Conservation (phyloP, 805 yeast genomes). For the Cyberlindnera galapagoensis region DNA sequence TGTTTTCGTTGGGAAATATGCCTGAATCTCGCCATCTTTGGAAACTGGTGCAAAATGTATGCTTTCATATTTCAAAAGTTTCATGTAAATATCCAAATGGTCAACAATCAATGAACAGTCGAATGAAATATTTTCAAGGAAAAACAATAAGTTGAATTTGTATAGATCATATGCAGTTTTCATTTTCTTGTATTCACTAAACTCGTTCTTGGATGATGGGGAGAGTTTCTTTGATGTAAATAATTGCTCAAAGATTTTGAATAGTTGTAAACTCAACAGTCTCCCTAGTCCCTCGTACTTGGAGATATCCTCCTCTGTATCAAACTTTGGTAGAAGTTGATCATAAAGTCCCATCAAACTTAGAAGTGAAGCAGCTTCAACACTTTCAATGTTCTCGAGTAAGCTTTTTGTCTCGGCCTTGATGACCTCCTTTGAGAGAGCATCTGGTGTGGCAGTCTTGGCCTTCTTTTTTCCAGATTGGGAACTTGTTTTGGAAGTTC, state of each 20-base stretch:
- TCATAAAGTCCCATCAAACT: conserved; percentile 17
- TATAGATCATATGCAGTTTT: conserved; percentile 49
- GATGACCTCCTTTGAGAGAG: conserved; percentile 13
- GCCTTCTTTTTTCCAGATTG: conserved; percentile 3
- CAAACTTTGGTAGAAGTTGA: conserved; percentile 14
- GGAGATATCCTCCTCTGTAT: conserved; percentile 14
- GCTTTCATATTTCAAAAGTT: conserved; percentile 51
- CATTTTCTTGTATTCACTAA: conserved; percentile 56
- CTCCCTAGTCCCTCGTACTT: conserved; percentile 17
- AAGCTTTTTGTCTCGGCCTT: conserved; percentile 7
- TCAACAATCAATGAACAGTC: conserved; percentile 44
- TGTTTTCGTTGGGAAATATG: conserved; percentile 56
- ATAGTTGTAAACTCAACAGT: conserved; percentile 16
- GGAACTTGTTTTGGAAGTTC: conserved; percentile 3
- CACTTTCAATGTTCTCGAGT: conserved; percentile 4
- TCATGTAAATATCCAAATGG: conserved; percentile 50
- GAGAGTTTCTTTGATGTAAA: conserved; percentile 12
- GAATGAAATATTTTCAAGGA: conserved; percentile 33
- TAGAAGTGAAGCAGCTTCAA: conserved; percentile 7
- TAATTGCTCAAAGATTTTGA: conserved; percentile 20
- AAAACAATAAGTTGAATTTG: conserved; percentile 36
- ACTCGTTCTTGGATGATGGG: conserved; percentile 29
- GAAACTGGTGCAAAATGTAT: conserved; percentile 40
- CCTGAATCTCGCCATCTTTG: conserved; percentile 25
- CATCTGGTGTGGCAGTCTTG: neutral